phyloP scores from a whole-genome alignment of 192 early-diverging fungal species.

The Kappamyces sp. region DNA sequence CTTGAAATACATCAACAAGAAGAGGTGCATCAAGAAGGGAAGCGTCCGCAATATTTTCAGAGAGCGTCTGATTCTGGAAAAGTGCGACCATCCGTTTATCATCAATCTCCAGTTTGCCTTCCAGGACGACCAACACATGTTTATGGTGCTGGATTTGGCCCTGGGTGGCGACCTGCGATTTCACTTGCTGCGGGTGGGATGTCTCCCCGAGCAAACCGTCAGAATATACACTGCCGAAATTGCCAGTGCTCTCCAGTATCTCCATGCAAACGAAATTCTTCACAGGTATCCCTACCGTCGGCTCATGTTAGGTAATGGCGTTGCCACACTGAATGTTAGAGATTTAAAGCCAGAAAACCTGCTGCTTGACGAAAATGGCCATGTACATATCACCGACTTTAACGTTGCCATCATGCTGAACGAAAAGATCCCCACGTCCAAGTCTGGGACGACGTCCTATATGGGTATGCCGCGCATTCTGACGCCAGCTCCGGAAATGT shows the following conservation, averaged over 20 bases:
- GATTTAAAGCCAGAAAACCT: constrained; percentile 37
- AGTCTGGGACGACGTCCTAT: constrained; percentile 74
- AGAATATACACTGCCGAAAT: constrained; percentile 41
- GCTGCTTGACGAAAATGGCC: constrained; percentile 40
- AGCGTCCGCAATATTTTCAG: constrained; percentile 84
- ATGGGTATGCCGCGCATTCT: constrained; percentile 45
- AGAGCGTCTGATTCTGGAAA: constrained; percentile 82
- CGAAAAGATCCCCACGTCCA: constrained; percentile 45
- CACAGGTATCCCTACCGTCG: constrained; percentile 41
- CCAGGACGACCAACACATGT: constrained; percentile 59
- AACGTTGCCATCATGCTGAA: constrained; percentile 17
- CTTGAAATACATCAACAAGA: constrained; percentile 97
- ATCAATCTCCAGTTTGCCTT: constrained; percentile 62
- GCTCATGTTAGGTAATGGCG: constrained; percentile 40
- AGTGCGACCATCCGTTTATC: constrained; percentile 79
- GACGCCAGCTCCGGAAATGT: constrained; percentile 24
- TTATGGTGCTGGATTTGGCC: constrained; percentile 59
- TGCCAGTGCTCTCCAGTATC: constrained; percentile 30
- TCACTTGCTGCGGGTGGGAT: constrained; percentile 37
- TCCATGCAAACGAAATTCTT: constrained; percentile 39
- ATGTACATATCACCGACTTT: constrained; percentile 34
- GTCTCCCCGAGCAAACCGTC: constrained; percentile 36
- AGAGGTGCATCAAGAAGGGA: constrained; percentile 75
- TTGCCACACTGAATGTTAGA: constrained; percentile 54
- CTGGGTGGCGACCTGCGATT: constrained; percentile 54